Percentiles rank a stretch among this genome's conserved stretches.
phyloP scores from a whole-genome alignment of 2,329 filamentous ascomycete genomes.

The Pestalotiopsis sp. region DNA sequence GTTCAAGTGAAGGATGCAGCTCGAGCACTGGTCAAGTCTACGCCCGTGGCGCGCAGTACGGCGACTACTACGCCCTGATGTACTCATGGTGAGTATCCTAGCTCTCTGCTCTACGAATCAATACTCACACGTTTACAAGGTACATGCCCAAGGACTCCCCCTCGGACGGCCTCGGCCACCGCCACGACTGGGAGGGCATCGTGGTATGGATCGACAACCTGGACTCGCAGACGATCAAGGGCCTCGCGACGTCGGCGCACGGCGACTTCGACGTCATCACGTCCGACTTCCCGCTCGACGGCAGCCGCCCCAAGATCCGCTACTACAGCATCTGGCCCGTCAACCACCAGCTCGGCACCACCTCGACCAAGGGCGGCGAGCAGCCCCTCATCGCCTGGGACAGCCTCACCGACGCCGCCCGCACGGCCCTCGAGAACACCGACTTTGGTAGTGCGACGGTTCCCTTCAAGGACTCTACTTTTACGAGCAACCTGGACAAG shows the following conservation, averaged over 20 bases:
- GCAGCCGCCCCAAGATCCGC: conserved; percentile 28
- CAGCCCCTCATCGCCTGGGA: conserved; percentile 43
- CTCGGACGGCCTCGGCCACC: conserved; percentile 32
- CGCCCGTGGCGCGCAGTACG: conserved; percentile 26
- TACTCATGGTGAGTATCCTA: conserved; percentile 27
- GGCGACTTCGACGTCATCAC: conserved; percentile 29
- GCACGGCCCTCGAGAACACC: conserved; percentile 33
- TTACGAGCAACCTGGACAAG: conserved; percentile 20
- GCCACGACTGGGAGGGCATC: conserved; percentile 37
- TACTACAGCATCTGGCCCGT: conserved; percentile 31
- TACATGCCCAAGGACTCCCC: conserved; percentile 44
- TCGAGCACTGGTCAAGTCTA: conserved; percentile 35
- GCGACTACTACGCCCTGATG: conserved; percentile 31
- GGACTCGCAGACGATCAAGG: conserved; percentile 27
- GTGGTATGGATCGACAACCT: conserved; percentile 33
- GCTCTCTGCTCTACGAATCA: neutral
- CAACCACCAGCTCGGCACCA: conserved; percentile 37
- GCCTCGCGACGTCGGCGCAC: conserved; percentile 32
- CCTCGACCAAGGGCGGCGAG: conserved; percentile 31
- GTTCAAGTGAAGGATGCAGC: conserved; percentile 25
- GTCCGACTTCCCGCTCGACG: conserved; percentile 22
- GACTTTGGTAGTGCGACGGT: conserved; percentile 41
- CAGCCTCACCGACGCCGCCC: conserved; percentile 31
- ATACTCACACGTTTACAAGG: conserved; percentile 11
- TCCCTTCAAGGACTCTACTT: conserved; percentile 34